These are phyloP conservation scores for Naumovozyma baii DNA, from an alignment of 805 yeast genomes.

Conservation along the genomic window DNA sequence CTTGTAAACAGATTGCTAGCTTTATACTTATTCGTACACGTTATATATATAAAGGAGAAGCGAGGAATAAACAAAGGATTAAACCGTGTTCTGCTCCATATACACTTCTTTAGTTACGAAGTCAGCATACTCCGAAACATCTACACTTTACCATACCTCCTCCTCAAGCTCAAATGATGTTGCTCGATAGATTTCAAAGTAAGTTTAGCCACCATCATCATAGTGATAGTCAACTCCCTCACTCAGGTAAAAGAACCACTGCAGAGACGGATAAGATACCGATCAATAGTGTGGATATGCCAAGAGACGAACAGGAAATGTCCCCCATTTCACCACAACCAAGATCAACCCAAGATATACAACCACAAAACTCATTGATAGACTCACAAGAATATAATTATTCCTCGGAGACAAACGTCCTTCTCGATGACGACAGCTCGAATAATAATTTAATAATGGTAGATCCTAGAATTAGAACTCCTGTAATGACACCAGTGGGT, in stretches of 20 bases:
- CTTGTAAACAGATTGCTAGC: no score
- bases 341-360: no score
- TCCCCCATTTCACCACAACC: neutral
- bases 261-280: neutral
- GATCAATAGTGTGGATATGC: neutral
- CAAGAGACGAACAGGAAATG: neutral
- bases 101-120: no score
- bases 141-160: neutral
- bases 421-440: neutral
- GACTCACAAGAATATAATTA: neutral
- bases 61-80: no score
- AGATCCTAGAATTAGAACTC: neutral
- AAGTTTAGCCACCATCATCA: slow-evolving; percentile 7
- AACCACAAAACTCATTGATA: neutral
- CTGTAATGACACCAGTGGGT: neutral
- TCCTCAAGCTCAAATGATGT: slow-evolving; percentile 5
- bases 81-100: no score
- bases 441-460: neutral
- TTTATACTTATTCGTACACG: no score
- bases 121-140: no score
- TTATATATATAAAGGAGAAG: no score
- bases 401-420: neutral
- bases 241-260: no score
- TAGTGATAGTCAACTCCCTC: no score
- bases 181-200: slow-evolving; percentile 15